Evolutionary conservation across 2,329 filamentous ascomycete species (phyloP).

Genomic region (Pseudogymnoascus pannorum): DNA sequence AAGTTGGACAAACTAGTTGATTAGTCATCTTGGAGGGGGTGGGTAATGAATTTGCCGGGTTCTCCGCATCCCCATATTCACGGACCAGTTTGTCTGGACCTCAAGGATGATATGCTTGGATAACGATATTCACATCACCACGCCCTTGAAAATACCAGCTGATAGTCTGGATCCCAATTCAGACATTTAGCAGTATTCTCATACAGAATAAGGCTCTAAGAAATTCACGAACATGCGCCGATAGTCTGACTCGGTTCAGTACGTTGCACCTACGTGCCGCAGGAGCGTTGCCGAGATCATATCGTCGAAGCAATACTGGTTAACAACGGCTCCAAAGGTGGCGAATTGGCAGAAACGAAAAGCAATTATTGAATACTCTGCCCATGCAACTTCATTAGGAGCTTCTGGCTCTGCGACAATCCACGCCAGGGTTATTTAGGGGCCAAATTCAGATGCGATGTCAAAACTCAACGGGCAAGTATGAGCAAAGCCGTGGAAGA

Average conservation of each 20-base stretch:
- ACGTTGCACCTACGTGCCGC: background rate
- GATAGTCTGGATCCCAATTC: background rate
- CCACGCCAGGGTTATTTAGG: background rate
- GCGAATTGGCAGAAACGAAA: background rate
- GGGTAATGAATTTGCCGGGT: constrained; percentile 7
- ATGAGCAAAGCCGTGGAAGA: constrained; percentile 6
- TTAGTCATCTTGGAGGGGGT: background rate
- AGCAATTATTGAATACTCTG: background rate
- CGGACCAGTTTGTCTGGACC: background rate
- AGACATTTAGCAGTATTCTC: background rate
- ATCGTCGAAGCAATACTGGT: background rate
- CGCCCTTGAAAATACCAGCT: background rate
- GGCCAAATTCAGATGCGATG: background rate
- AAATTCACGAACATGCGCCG: background rate
- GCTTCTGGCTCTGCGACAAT: background rate
- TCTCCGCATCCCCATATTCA: background rate
- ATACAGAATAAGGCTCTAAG: background rate
- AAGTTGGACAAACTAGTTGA: background rate
- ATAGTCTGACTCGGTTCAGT: background rate
- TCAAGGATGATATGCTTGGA: background rate
- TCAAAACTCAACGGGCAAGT: background rate
- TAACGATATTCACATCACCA: background rate
- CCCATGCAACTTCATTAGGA: background rate
- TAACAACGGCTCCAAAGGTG: background rate
- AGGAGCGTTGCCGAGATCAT: background rate